Base-by-base conservation (phyloP, 768 basidiomycete genomes). In the Sporobolomyces phaffii region DNA sequence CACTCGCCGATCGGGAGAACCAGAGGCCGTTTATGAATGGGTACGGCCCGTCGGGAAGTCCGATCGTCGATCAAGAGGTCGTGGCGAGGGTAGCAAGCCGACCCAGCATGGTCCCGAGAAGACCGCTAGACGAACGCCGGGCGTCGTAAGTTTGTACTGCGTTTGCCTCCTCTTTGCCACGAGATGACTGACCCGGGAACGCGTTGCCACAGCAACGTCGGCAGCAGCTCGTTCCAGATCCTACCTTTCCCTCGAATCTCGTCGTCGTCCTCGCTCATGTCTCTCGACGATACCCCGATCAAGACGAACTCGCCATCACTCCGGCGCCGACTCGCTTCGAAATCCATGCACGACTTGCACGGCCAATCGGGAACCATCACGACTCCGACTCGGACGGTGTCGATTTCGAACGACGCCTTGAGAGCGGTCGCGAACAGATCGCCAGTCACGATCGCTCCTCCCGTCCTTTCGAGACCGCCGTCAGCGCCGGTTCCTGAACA, bases 71-170 rank as follows among this genome's bases (percentile, higher is more conserved):
- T 33, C 61, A 60, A n/a, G 73, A 68, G n/a, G 65, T 68, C 3
- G 45, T 72, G 1, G 71, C 64, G 22, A 31, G 73, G 40, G 74
- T 74, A 2, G 74, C 74, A 33, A 73, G 72, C 34, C 41, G 74
- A 18, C 74, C 74, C 28, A 75, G 74, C 41, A 38, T 75, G 58
- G 74, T 75, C 4, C 74, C 74, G 43, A 41, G 73, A 34, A 34
- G 61, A 50, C 72, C 73, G 9, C 28, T 75, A 17, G 73, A 74
- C 28, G 74, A 75, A 38, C 33, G 72, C 26, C 38, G 74, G 15
- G 36, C 52, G 8, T 72, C 62, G 73, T 72, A 38, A 58, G 73
- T n/a, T n/a, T n/a, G n/a, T n/a, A n/a, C n/a, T n/a, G n/a, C n/a
- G n/a, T n/a, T n/a, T n/a, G n/a, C n/a, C n/a, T n/a, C n/a, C n/a